These are phyloP conservation scores for Nemania sp. DNA, from an alignment of 2,329 filamentous ascomycete species.

Conservation along the genomic window DNA sequence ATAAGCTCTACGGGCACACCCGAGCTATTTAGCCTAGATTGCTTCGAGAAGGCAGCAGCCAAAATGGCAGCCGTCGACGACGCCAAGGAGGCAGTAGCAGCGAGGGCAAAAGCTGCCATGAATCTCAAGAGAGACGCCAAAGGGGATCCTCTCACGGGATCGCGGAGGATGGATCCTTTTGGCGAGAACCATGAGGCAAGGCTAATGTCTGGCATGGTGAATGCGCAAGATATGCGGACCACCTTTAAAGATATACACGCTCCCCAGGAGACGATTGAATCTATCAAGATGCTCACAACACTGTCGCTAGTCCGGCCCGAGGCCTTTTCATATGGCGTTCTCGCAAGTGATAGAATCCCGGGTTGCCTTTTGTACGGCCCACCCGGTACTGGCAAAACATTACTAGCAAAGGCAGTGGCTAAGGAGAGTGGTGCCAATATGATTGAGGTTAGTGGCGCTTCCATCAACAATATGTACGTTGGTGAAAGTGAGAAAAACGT, in stretches of 20 bases:
- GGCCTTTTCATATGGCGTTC: conserved; percentile 94
- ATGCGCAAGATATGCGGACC: conserved; percentile 83
- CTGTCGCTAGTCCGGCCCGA: conserved; percentile 89
- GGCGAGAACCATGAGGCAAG: conserved; percentile 85
- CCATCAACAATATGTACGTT: conserved; percentile 96
- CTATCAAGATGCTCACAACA: conserved; percentile 88
- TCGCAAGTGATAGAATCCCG: conserved; percentile 90
- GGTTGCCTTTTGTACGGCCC: conserved; percentile 90
- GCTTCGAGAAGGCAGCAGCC: conserved; percentile 38
- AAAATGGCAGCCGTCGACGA: conserved; percentile 43
- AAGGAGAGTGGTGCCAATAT: conserved; percentile 76
- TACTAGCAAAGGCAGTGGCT: conserved; percentile 76
- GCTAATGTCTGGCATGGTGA: conserved; percentile 83
- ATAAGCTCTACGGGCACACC: conserved; percentile 26
- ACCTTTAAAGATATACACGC: conserved; percentile 91
- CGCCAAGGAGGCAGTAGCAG: conserved; percentile 36
- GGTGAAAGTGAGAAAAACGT: conserved; percentile 98
- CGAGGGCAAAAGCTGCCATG: conserved; percentile 2
- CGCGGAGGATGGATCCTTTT: conserved; percentile 52
- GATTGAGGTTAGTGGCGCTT: conserved; percentile 91
- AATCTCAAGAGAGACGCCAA: conserved; percentile 17
- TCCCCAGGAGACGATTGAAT: conserved; percentile 83
- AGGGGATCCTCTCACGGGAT: conserved; percentile 42
- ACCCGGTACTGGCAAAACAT: conserved; percentile 81
- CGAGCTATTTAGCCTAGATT: conserved; percentile 37